These are phyloP conservation scores for Kodamaea fukazawae DNA, from an alignment of 805 yeast species.

Conservation along the genomic window DNA sequence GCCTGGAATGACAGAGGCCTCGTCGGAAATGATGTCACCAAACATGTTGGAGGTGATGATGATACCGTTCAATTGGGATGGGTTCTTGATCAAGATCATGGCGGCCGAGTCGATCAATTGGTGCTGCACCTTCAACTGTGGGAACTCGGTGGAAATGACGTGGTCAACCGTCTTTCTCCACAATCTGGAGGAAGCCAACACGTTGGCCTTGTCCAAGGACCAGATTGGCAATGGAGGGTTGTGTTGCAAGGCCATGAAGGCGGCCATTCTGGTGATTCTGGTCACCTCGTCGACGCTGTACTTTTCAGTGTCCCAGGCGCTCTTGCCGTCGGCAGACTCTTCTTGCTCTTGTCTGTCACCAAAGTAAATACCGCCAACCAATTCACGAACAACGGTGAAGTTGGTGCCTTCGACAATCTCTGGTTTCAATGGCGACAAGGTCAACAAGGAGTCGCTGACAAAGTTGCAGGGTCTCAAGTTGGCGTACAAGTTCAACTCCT, in stretches of 20 bases:
- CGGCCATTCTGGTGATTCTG: constrained; percentile 98
- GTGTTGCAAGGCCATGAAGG: constrained; percentile 89
- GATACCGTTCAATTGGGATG: constrained; percentile 88
- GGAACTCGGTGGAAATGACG: constrained; percentile 85
- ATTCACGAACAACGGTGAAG: constrained; percentile 90
- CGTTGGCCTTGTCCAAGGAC: constrained; percentile 97
- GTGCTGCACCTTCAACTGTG: constrained; percentile 81
- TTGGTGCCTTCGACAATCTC: constrained; percentile 88
- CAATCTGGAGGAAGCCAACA: constrained; percentile 89
- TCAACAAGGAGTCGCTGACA: constrained; percentile 77
- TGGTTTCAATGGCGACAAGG: constrained; percentile 82
- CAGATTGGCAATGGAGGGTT: constrained; percentile 93
- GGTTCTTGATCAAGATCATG: constrained; percentile 91
- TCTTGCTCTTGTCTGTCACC: constrained; percentile 94
- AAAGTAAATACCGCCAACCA: constrained; percentile 97
- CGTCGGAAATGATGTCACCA: constrained; percentile 97
- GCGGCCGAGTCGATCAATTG: constrained; percentile 99
- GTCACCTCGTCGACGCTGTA: constrained; percentile 90
- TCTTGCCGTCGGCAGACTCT: constrained; percentile 57
- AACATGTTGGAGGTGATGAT: constrained; percentile 94
- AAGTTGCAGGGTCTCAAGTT: constrained; percentile 96
- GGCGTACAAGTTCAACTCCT: constrained; percentile 91
- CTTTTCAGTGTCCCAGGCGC: constrained; percentile 91
- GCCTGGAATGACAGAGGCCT: constrained; percentile 97
- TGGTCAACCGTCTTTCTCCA: constrained; percentile 94